A percentile compares a stretch with the other conserved stretches of the same genome.
phyloP scores from a whole-genome alignment of 345 rosid species.

The Hibiscus mutabilis region DNA sequence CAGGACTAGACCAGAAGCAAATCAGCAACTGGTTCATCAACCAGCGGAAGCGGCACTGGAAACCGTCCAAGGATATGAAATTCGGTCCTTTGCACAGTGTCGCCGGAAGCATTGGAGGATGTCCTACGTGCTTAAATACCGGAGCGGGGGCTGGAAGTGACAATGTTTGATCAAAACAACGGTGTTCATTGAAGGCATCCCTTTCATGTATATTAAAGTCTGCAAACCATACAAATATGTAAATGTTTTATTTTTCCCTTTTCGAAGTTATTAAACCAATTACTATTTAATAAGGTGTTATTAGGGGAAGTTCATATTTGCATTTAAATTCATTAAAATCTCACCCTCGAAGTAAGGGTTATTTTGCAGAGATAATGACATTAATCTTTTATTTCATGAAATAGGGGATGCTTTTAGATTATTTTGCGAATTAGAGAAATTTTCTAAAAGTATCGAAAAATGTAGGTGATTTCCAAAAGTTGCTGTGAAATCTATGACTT shows the following conservation, averaged over 20 bases:
- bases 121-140: slow-evolving; percentile 14
- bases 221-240: not conserved
- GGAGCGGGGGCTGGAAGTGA: slow-evolving; percentile 4
- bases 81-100: slow-evolving; percentile 35
- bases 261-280: not conserved
- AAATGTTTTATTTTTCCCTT: not conserved
- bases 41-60: slow-evolving; percentile 77
- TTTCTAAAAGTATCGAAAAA: too few species aligned
- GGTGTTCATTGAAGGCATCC: not conserved
- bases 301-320: not conserved
- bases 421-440: too few species aligned
- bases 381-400: too few species aligned
- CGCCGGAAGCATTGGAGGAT: not conserved
- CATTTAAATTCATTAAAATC: not conserved
- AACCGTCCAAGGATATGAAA: slow-evolving; percentile 54
- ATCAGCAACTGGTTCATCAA: slow-evolving; percentile 76
- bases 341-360: too few species aligned
- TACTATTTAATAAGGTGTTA: too few species aligned
- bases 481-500: too few species aligned
- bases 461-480: too few species aligned
- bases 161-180: not conserved
- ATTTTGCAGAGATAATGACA: too few species aligned
- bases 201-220: not conserved
- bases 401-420: too few species aligned
- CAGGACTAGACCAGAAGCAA: slow-evolving; percentile 66